phyloP scores from a whole-genome alignment of 257 asterid species.

The Scutellaria barbata region DNA sequence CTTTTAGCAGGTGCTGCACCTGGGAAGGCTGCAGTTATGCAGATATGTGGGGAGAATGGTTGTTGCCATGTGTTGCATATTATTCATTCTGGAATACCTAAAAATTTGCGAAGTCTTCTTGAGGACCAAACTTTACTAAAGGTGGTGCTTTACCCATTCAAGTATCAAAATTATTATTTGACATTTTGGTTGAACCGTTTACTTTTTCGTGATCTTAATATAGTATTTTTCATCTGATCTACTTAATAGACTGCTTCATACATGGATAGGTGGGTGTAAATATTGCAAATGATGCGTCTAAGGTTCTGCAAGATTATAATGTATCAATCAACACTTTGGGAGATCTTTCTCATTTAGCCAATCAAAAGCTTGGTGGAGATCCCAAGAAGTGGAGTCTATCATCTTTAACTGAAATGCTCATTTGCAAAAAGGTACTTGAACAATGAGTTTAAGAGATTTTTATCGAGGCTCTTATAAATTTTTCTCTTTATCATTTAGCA shows the following conservation, averaged over 20 bases:
- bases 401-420: conserved; percentile 63
- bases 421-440: conserved; percentile 71
- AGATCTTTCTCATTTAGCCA: conserved; percentile 77
- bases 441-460: conserved; percentile 5
- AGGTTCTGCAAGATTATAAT: conserved; percentile 61
- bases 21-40: conserved; percentile 91
- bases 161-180: conserved; percentile 22
- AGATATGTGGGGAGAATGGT: conserved; percentile 72
- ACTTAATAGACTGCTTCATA: conserved; percentile 27
- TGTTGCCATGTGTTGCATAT: conserved; percentile 81
- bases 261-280: conserved; percentile 74
- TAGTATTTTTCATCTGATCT: conserved; percentile 18
- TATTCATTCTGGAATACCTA: conserved; percentile 76
- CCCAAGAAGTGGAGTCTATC: conserved; percentile 86
- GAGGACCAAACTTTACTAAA: conserved; percentile 67
- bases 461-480: not conserved
- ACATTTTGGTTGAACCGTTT: conserved; percentile 2
- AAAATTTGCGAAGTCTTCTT: conserved; percentile 65
- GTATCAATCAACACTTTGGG: conserved; percentile 56
- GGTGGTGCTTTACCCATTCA: conserved; percentile 48
- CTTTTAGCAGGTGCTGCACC: conserved; percentile 68
- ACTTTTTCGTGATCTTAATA: not conserved
- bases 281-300: conserved; percentile 70
- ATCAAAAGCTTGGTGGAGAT: conserved; percentile 64
- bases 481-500: not conserved